Conservation (phyloP, 192 early-diverging fungal genomes). For the Coemansia sp. region DNA sequence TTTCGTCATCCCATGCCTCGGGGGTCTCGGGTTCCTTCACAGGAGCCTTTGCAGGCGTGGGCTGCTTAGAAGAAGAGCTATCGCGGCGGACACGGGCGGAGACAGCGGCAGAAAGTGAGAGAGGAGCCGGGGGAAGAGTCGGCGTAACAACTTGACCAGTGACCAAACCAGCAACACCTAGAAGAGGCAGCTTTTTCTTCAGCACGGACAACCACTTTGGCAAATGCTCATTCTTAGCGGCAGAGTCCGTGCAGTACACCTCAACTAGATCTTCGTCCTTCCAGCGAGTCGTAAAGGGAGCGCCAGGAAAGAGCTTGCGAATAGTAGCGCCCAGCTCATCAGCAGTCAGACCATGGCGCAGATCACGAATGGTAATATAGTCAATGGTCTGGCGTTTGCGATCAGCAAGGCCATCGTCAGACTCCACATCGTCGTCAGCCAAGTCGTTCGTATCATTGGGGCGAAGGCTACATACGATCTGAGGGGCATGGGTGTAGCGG, state of each 20-base stretch:
- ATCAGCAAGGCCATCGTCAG: conserved; percentile 6
- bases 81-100: neutral
- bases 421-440: neutral
- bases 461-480: conserved; percentile 40
- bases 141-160: conserved; percentile 1
- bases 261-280: conserved; percentile 34
- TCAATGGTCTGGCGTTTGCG: conserved; percentile 30
- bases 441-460: conserved; percentile 6
- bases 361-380: conserved; percentile 32
- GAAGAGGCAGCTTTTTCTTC: conserved; percentile 30
- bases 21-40: neutral
- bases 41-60: neutral
- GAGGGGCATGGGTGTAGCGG: conserved; percentile 32
- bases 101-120: neutral
- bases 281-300: conserved; percentile 29
- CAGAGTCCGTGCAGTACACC: conserved; percentile 30
- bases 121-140: neutral
- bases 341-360: conserved; percentile 38
- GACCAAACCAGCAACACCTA: conserved; percentile 37
- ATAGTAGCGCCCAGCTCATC: conserved; percentile 39
- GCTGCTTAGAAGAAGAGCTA: neutral
- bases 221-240: conserved; percentile 23
- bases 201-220: conserved; percentile 37
- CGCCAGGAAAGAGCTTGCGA: conserved; percentile 13
- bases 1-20: conserved; percentile 12